phyloP scores from a whole-genome alignment of 2,329 filamentous ascomycete species.

The Fusarium sulawesiense region DNA sequence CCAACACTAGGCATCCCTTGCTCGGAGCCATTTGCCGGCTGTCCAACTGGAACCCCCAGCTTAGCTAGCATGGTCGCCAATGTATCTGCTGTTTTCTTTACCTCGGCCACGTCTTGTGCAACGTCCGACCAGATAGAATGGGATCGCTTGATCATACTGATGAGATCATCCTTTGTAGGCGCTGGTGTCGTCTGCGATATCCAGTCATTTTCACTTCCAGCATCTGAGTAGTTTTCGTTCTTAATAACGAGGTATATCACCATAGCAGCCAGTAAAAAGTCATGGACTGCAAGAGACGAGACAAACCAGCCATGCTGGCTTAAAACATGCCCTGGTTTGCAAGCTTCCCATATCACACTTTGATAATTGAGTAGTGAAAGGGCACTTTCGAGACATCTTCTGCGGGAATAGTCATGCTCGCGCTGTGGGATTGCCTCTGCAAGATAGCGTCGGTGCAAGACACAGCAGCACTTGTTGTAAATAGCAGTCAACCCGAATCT shows the following conservation, averaged over 20 bases:
- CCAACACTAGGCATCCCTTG: slow-evolving; percentile 5
- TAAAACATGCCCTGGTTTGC: slow-evolving; percentile 65
- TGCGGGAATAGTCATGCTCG: slow-evolving; percentile 65
- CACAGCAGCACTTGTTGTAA: slow-evolving; percentile 66
- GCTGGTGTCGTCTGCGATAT: slow-evolving; percentile 47
- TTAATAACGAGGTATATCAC: slow-evolving; percentile 66
- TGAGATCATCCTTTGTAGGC: slow-evolving; percentile 55
- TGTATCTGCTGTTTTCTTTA: slow-evolving; percentile 60
- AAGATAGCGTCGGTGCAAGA: slow-evolving; percentile 66
- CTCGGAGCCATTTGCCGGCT: slow-evolving; percentile 6
- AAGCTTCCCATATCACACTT: slow-evolving; percentile 59
- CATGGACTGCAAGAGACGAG: slow-evolving; percentile 67
- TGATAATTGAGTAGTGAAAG: slow-evolving; percentile 62
- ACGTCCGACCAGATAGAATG: slow-evolving; percentile 59
- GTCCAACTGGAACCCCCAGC: slow-evolving; percentile 50
- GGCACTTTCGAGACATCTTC: slow-evolving; percentile 62
- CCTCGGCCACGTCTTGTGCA: slow-evolving; percentile 52
- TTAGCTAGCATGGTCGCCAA: slow-evolving; percentile 60
- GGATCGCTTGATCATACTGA: slow-evolving; percentile 56
- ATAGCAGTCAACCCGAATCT: slow-evolving; percentile 64
- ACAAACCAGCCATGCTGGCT: slow-evolving; percentile 67
- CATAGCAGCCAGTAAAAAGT: slow-evolving; percentile 71
- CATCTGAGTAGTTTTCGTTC: slow-evolving; percentile 55
- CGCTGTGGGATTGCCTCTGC: slow-evolving; percentile 54
- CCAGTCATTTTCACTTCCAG: slow-evolving; percentile 51